A percentile compares a stretch with the other conserved stretches of the same genome.
Evolutionary conservation across 2,329 filamentous ascomycete genomes (phyloP).

Genomic region (Paradendryphiella salina): DNA sequence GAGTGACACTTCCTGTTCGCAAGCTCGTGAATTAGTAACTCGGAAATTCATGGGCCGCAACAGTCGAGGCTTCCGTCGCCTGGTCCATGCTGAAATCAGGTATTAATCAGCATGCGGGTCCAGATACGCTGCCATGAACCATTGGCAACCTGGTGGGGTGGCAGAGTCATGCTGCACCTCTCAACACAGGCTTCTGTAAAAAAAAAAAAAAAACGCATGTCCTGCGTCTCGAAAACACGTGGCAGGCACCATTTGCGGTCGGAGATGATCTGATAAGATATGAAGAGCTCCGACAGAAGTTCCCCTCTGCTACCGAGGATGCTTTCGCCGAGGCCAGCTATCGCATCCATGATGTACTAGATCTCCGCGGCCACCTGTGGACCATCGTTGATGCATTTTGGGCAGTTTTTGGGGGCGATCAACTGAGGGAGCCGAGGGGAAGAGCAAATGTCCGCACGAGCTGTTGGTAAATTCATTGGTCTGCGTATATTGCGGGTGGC

Average conservation of each 20-base stretch:
- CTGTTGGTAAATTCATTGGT: background rate
- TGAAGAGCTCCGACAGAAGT: conserved; percentile 12
- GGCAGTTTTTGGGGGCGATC: background rate
- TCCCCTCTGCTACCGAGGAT: conserved; percentile 18
- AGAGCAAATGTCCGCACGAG: background rate
- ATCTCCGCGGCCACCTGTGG: conserved; percentile 14
- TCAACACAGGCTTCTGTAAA: conserved; percentile 2
- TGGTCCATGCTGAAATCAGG: conserved; percentile 1
- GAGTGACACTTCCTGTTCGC: background rate
- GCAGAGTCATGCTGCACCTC: conserved; percentile 2
- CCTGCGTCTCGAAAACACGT: background rate
- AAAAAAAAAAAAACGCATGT: background rate
- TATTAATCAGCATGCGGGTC: conserved; percentile 8
- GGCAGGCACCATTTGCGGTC: conserved; percentile 8
- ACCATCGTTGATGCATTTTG: background rate
- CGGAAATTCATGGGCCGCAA: background rate
- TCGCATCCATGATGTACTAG: conserved; percentile 16
- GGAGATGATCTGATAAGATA: conserved; percentile 41
- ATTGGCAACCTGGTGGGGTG: conserved; percentile 1
- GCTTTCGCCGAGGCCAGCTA: conserved; percentile 22
- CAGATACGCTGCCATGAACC: conserved; percentile 3
- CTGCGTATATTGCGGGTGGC: background rate
- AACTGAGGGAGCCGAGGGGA: background rate
- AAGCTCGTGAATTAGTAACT: background rate
- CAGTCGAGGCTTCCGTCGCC: background rate